Evolutionary conservation across 1,284 basidiomycete genomes (phyloP), one percentile per base, ranked within the genome.

Genomic region (Boletus hoseneyae): DNA sequence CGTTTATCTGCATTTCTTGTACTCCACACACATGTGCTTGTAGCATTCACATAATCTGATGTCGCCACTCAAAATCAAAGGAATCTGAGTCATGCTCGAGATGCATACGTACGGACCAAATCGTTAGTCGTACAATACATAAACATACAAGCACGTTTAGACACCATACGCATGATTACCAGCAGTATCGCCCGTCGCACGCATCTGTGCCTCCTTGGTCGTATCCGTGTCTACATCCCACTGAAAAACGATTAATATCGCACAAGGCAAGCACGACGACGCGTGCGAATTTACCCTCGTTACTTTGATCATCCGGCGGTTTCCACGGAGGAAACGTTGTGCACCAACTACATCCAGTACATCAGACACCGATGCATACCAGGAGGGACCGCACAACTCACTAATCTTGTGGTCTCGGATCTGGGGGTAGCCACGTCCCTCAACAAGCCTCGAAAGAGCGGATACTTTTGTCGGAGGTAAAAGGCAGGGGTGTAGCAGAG

Each of bases 401-500:
- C 54, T 35, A 55, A 32, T 43, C 40, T 4, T 55, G 53, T 3
- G 53, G 53, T 8, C 40, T 19, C 7, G 53, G 53, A 11, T 50
- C 47, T 3, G 0, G 53, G 53, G n/a, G 48, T 19, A 6, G 53
- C 53, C 19, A 41, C 42, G 19, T 55, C 53, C 23, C 54, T 32
- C 27, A 55, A 27, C 25, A 55, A 37, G 15, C 39, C 36, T 16
- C 54, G 38, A 11, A 55, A 51, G 19, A 55, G 29, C 6, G 54
- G 53, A 8, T 52, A 30, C 55, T n/a, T 55, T 42, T 54, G 54
- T n/a, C 50, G 35, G 25, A 55, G 47, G 16, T 33, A 37, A 27
- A 46, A 55, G 15, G 37, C 19, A 1, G 54, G 54, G 6, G 53
- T 40, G 16, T 43, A 74, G 74, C n/a, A n/a, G n/a, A n/a, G n/a